Evolutionary conservation across 108 stramenopile species (phyloP), one percentile per base, ranked within the genome.

Genomic region (Cylindrotheca closterium): DNA sequence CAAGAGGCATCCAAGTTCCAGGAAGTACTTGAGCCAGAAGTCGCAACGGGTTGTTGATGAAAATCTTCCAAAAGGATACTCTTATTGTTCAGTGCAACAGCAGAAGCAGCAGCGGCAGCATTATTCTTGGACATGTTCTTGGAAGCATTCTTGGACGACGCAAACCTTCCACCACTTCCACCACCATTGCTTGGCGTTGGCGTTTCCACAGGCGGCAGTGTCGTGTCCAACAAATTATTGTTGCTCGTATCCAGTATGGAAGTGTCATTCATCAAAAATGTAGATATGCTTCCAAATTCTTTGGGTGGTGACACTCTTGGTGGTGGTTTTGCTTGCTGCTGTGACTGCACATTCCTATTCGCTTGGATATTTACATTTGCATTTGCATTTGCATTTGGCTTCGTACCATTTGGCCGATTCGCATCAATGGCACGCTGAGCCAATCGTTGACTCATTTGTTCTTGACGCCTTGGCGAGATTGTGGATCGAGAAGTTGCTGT

Each of bases 1-100:
- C 63, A 73, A 7, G 71, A 42, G 0, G 64, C 37, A 45, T 73
- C 71, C 3, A 48, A 26, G 8, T 19, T 23, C 51, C n/a, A 5
- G 19, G 51, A 51, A n/a, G n/a, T n/a, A n/a, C 42, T 45, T 12
- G 17, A 45, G 42, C 42, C 17, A 17, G n/a, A n/a, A 17, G n/a
- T 7, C n/a, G 5, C 51, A 7, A 51, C n/a, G 7, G 51, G n/a
- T 5, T 51, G 51, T 51, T 51, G 37, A 42, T 42, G 15, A 15
- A 10, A 42, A 7, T 42, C 37, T 42, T 42, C 37, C 37, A 42
- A 15, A 10, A 42, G 37, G 10, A 7, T 15, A 42, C 37, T 42
- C 10, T 42, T 15, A 42, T 42, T 15, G 7, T 42, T 42, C 10
- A 7, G 37, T 42, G 37, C 10, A 42, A 15, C 37, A 42, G 37